Percentiles rank a stretch among this genome's conserved stretches.
These are phyloP conservation scores for Claviceps capensis DNA, from an alignment of 2,329 filamentous ascomycete species.

Conservation along the genomic window DNA sequence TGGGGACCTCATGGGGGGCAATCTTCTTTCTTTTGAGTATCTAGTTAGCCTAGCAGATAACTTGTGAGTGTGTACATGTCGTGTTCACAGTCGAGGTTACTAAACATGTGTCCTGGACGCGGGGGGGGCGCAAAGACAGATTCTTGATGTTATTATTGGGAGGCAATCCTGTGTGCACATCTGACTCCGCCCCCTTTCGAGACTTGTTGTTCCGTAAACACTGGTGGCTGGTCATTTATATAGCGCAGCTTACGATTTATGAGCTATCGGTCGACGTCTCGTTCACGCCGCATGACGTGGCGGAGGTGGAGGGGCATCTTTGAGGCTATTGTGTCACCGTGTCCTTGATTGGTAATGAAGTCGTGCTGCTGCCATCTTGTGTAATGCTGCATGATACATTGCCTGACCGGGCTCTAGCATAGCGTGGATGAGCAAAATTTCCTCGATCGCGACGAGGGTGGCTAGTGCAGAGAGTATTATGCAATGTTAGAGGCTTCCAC, in stretches of 20 bases:
- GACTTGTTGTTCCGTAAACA: background rate
- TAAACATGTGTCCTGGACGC: too few relatives aligned
- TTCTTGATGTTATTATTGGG: background rate
- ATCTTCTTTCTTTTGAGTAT: conserved; percentile 8
- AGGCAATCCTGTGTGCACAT: too few relatives aligned
- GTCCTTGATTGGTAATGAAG: background rate
- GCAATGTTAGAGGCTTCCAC: background rate
- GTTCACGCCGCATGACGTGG: background rate
- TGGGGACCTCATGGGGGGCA: conserved; percentile 33
- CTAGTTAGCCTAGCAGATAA: too few relatives aligned
- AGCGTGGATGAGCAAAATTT: background rate
- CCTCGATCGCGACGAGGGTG: too few relatives aligned
- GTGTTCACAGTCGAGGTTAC: too few relatives aligned
- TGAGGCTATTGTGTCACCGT: background rate
- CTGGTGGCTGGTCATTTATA: background rate
- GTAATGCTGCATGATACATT: background rate
- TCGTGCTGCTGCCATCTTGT: background rate
- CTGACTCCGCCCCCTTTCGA: background rate
- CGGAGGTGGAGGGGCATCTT: too few relatives aligned
- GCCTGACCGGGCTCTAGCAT: background rate
- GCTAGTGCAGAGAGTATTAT: background rate
- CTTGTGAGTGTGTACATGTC: too few relatives aligned
- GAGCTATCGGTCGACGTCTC: background rate
- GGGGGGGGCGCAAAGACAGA: too few relatives aligned
- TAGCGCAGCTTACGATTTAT: background rate